Base-by-base conservation (phyloP, 164 flowering plant genomes). In the Sedum album region DNA sequence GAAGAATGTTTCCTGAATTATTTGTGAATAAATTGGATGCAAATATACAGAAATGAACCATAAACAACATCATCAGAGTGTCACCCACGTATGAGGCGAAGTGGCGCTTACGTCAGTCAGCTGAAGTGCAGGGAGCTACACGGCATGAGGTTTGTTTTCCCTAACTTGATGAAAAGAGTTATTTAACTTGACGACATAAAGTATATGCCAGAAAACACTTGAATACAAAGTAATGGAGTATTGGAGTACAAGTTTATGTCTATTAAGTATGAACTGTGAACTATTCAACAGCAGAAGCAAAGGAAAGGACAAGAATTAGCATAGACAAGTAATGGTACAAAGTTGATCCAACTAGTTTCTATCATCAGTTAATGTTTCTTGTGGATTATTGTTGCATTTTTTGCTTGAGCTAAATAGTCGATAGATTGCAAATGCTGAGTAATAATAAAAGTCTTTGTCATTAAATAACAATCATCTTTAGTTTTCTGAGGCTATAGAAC, bases 361-460 rank as follows among this genome's bases (percentile, higher is more conserved):
- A n/a, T n/a, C n/a, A n/a, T n/a, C n/a, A n/a, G n/a, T n/a, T 51
- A 18, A 51, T 51, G 26, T 51, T 51, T 51, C 57, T 51, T 51
- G 57, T 51, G 21, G 57, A 51, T n/a, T 51, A 25, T 51, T 51
- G 26, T 21, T 21, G 8, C 57, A 51, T n/a, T 51, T 48, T 46
- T 51, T 51, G 25, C 21, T 51, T 51, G 4, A 51, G 21, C 57
- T 25, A n/a, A 51, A 51, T 9, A 21, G 28, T 51, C n/a, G 57
- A 51, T 35, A 35, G 3, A 35, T 51, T 46, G 2, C 18, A 46
- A 0, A 15, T 46, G n/a, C 0, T n/a, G 26, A 51, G 57, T 51
- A 51, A 8, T 7, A 23, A 21, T 21, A 51, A 25, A 51, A 51
- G 8, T 51, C 57, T 0, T 51, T 21, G 25, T 51, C 26, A n/a